A percentile compares a stretch with the other conserved stretches of the same genome.
phyloP scores from a whole-genome alignment of 2,329 filamentous ascomycete species.

The Aspergillus niger region DNA sequence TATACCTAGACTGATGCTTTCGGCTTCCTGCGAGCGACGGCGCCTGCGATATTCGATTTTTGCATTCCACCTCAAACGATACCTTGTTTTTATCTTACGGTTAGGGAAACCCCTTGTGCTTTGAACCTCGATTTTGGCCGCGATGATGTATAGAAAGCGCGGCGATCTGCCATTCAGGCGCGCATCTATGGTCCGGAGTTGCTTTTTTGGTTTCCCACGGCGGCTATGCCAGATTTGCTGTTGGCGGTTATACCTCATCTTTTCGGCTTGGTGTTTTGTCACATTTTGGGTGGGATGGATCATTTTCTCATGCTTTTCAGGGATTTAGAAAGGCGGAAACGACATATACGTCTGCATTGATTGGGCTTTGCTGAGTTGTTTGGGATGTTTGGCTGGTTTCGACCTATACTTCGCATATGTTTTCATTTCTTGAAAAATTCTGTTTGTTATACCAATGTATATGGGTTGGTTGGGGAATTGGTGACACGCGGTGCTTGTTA shows the following conservation, averaged over 20 bases:
- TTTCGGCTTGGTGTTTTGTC: slow-evolving; percentile 31
- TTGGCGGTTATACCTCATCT: slow-evolving; percentile 26
- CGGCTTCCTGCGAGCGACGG: slow-evolving; percentile 45
- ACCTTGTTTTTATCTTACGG: slow-evolving; percentile 39
- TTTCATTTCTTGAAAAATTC: slow-evolving; percentile 26
- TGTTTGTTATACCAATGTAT: slow-evolving; percentile 32
- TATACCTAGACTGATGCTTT: slow-evolving; percentile 40
- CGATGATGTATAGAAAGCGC: slow-evolving; percentile 45
- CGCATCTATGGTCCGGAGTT: slow-evolving; percentile 42
- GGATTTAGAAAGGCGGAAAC: slow-evolving; percentile 48
- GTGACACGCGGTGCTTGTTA: slow-evolving; percentile 35
- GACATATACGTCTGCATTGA: slow-evolving; percentile 50
- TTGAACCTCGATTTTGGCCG: slow-evolving; percentile 34
- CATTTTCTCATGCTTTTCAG: slow-evolving; percentile 35
- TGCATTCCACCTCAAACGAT: slow-evolving; percentile 39
- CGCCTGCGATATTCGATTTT: slow-evolving; percentile 44
- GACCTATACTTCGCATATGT: slow-evolving; percentile 25
- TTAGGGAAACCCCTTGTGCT: slow-evolving; percentile 36
- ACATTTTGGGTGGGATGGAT: slow-evolving; percentile 38
- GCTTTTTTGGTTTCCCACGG: slow-evolving; percentile 34
- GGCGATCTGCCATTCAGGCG: slow-evolving; percentile 38
- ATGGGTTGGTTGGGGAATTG: slow-evolving; percentile 34
- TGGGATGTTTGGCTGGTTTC: slow-evolving; percentile 33
- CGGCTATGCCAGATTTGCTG: slow-evolving; percentile 33
- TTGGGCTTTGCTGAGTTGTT: slow-evolving; percentile 41